Evolutionary conservation across 2,329 filamentous ascomycete genomes (phyloP), one percentile per base, ranked within the genome.

Genomic region (Exophiala lecanii-corni): DNA sequence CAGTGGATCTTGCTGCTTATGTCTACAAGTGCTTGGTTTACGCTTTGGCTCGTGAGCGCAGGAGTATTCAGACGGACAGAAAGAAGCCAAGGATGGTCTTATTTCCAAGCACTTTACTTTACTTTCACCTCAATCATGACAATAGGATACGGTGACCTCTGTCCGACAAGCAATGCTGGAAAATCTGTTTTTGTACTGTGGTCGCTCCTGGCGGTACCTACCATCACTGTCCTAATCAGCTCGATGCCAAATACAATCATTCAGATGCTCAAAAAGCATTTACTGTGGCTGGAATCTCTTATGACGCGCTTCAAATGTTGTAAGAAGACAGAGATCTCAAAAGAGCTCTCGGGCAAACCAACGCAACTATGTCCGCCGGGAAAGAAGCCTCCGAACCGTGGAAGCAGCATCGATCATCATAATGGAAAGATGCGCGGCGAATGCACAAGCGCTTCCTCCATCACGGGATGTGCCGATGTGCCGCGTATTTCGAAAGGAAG

Each of bases 41-140:
- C 62, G 0, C 48, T 74, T 17, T 74, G 71, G 71, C 57, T 72
- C 5, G 48, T 67, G 5, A 63, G 64, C 4, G 62, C 61, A 1
- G 48, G 62, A 3, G 59, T 63, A 3, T 67, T 67, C 44, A 62
- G 57, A 54, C 51, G 59, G 32, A 59, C 64, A 1, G 61, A 67
- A 44, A 38, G 43, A 16, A 16, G 16, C 3, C 45, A 51, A 20
- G 43, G 56, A 9, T 67, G 64, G 63, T 54, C 59, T 1, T 67
- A 67, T 45, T 67, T 67, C 34, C 43, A 62, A 15, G 57, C 62
- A 1, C 41, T 67, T 7, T 67, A 66, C 42, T 67, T 66, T 47
- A 51, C 63, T 10, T 67, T 66, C 40, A 62, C 58, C 1, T 60
- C 59, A 7, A 58, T 67, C 2, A 50, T 66, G 9, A 67, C 64